Conservation (phyloP, 2,329 filamentous ascomycete species). For the Mycocentrospora acerina region DNA sequence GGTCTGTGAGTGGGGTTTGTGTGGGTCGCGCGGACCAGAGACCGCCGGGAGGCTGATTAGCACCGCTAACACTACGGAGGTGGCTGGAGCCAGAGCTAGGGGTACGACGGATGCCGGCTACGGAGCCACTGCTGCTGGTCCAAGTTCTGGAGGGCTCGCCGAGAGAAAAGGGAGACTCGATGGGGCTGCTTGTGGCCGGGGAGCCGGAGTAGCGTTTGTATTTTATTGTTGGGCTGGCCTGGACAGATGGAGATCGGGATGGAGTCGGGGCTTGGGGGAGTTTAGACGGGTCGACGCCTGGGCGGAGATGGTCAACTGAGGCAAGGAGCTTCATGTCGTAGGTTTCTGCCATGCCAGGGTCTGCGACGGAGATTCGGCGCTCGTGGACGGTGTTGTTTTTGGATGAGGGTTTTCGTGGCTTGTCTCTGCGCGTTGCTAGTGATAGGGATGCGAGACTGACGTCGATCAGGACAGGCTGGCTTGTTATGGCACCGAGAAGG, state of each 20-base stretch:
- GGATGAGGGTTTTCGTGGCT: conserved; percentile 25
- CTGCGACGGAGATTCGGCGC: conserved; percentile 44
- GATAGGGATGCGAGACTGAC: conserved; percentile 89
- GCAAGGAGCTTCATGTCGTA: conserved; percentile 77
- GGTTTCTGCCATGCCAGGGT: conserved; percentile 53
- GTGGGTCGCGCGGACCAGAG: conserved; percentile 46
- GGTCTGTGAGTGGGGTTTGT: conserved; percentile 19
- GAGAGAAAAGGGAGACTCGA: conserved; percentile 32
- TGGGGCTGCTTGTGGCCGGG: conserved; percentile 23
- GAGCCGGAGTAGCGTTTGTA: conserved; percentile 23
- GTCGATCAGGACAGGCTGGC: conserved; percentile 87
- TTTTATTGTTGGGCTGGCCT: conserved; percentile 28
- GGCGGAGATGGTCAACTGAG: conserved; percentile 71
- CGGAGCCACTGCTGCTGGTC: conserved; percentile 41
- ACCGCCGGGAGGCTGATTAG: conserved; percentile 31
- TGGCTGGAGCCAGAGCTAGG: conserved; percentile 33
- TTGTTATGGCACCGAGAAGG: conserved; percentile 85
- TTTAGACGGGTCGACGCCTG: conserved; percentile 47
- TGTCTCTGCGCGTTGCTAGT: conserved; percentile 61
- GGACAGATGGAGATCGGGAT: conserved; percentile 32
- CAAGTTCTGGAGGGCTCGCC: conserved; percentile 33
- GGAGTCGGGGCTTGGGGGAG: conserved; percentile 16
- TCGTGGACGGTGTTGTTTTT: conserved; percentile 24
- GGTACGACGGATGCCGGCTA: conserved; percentile 45
- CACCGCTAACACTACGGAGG: conserved; percentile 14